Evolutionary conservation across 2,329 filamentous ascomycete genomes (phyloP), one percentile per base, ranked within the genome.

Genomic region (Cladobotryum protrusum): DNA sequence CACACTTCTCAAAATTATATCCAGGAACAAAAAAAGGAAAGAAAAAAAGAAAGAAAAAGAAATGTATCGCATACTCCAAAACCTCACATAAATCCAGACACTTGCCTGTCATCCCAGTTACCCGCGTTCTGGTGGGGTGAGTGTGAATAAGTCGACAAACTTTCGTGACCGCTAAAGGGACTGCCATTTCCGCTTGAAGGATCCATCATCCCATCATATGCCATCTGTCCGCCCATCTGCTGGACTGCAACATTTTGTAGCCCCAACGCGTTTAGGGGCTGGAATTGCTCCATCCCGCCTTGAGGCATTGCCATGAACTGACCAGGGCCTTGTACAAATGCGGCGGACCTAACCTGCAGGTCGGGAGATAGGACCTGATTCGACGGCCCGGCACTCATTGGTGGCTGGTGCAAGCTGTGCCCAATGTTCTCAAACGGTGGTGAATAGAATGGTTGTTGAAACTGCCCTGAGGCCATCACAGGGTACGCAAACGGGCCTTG

Each of bases 91-190:
- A 56, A 61, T 33, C 54, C 50, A 15, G 52, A 49, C 48, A 56
- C 48, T 13, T 52, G 57, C 40, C 56, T 54, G 37, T 62, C 59
- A 20, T 59, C 56, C 63, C 62, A 67, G 49, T 54, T 59, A 19
- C 56, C 59, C 45, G 53, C 49, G 47, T 62, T 59, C 41, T 60
- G 53, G 40, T 66, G 64, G 33, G 68, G 66, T 32, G 67, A 68
- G 44, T 63, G 61, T 17, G 62, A 59, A 52, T 66, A 70, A 8
- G 63, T 63, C 32, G 67, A 68, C 24, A 59, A 51, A 4, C 66
- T 65, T 37, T 65, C 67, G 40, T 68, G 66, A 5, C 64, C 67
- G 43, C 64, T 65, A 40, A 66, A 70, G 4, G 67, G 65, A 51
- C 66, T 68, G n/a, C 59, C 62, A 47, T 65, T 61, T 12, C 59